phyloP scores from a whole-genome alignment of 139 green algal genomes.

The Tetraselmis striata region DNA sequence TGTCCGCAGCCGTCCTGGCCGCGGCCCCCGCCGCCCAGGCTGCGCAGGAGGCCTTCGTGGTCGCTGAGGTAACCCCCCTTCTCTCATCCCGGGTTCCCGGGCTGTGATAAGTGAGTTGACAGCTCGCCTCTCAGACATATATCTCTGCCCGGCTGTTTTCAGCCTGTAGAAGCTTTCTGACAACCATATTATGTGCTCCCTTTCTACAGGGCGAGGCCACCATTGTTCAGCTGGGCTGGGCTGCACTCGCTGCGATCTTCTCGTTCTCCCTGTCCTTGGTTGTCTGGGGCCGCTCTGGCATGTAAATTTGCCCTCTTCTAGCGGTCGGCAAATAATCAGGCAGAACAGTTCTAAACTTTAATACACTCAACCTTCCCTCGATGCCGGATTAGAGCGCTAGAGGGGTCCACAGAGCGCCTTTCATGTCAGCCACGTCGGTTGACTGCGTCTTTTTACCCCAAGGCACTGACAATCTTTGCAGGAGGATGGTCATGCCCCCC shows the following conservation, averaged over 20 bases:
- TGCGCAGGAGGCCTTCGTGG: conserved; percentile 64
- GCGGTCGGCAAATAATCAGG: neutral
- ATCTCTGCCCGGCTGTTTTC: too few species aligned
- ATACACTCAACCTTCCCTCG: neutral
- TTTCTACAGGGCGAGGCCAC: conserved; percentile 63
- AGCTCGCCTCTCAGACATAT: too few species aligned
- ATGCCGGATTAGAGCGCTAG: too few species aligned
- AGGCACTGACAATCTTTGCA: too few species aligned
- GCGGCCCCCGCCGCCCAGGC: conserved; percentile 68
- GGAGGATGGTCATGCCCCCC: too few species aligned
- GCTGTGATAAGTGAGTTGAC: too few species aligned
- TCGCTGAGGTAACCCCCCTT: conserved; percentile 77
- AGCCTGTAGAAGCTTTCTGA: too few species aligned
- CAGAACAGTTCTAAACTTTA: neutral
- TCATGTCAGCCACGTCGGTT: too few species aligned
- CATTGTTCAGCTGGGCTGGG: conserved; percentile 82
- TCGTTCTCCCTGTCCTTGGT: conserved; percentile 84
- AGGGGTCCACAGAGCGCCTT: too few species aligned
- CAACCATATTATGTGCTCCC: too few species aligned
- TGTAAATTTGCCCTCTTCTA: conserved; percentile 39
- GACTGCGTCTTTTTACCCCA: too few species aligned
- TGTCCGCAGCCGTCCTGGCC: conserved; percentile 48
- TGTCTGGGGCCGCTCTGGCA: conserved; percentile 80
- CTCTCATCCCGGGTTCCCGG: too few species aligned
- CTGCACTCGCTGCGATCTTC: conserved; percentile 74